phyloP scores from a whole-genome alignment of 768 basidiomycete genomes.

The Boletus tylopilopsis region DNA sequence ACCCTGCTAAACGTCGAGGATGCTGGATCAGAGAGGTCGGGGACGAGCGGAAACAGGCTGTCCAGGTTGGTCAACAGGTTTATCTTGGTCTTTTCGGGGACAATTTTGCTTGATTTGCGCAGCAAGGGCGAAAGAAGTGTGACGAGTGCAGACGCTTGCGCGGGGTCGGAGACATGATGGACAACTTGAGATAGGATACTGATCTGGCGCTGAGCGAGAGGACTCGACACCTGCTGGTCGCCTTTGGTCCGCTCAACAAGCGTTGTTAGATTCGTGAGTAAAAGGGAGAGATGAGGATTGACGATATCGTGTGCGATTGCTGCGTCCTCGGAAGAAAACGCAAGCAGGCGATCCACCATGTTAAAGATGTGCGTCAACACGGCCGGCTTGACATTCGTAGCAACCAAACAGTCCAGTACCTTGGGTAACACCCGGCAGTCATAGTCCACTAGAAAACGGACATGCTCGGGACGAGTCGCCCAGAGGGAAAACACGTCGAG shows the following conservation, averaged over 20 bases:
- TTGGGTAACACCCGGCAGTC: conserved; percentile 69
- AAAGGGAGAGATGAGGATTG: conserved; percentile 63
- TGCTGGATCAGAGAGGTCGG: conserved; percentile 47
- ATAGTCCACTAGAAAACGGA: conserved; percentile 63
- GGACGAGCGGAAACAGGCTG: conserved; percentile 62
- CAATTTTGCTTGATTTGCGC: conserved; percentile 66
- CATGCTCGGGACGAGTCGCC: conserved; percentile 56
- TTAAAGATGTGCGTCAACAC: conserved; percentile 84
- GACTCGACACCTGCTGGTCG: conserved; percentile 47
- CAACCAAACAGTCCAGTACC: conserved; percentile 77
- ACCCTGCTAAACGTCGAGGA: conserved; percentile 47
- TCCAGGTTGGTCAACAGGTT: conserved; percentile 72
- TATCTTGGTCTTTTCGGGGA: conserved; percentile 84
- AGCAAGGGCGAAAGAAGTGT: conserved; percentile 75
- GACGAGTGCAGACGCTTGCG: conserved; percentile 72
- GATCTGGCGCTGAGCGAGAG: conserved; percentile 79
- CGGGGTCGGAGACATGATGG: conserved; percentile 61
- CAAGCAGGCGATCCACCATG: conserved; percentile 70
- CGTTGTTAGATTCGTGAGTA: conserved; percentile 68
- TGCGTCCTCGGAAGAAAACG: conserved; percentile 48
- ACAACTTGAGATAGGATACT: conserved; percentile 76
- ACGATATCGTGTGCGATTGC: conserved; percentile 51
- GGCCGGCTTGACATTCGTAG: conserved; percentile 79
- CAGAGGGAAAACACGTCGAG: conserved; percentile 83
- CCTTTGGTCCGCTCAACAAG: conserved; percentile 64